Evolutionary conservation across 495 filamentous ascomycete species (phyloP).

Genomic region (Astrocystis sublimbata): DNA sequence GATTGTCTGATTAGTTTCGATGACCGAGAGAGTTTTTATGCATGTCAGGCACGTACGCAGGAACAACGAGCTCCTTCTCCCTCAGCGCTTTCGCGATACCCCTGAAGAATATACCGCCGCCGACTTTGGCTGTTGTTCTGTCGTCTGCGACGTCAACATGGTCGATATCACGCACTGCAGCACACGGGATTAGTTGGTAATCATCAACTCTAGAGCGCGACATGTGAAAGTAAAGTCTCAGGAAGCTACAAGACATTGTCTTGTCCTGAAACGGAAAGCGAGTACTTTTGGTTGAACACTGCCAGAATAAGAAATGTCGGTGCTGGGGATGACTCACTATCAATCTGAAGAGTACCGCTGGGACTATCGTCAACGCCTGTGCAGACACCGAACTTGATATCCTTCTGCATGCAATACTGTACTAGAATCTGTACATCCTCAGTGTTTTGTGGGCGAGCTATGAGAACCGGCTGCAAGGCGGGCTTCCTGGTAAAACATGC

Average conservation of each 20-base stretch:
- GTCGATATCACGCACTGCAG: constrained; percentile 37
- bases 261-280: background rate
- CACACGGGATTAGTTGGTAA: background rate
- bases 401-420: constrained; percentile 19
- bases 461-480: constrained; percentile 2
- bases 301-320: background rate
- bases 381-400: constrained; percentile 37
- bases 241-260: background rate
- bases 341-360: constrained; percentile 38
- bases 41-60: constrained; percentile 7
- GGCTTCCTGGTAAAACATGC: background rate
- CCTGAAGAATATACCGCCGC: constrained; percentile 37
- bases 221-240: background rate
- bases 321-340: constrained; percentile 12
- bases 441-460: constrained; percentile 38
- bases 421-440: constrained; percentile 38
- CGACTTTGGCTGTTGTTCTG: constrained; percentile 34
- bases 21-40: background rate
- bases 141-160: constrained; percentile 30
- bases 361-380: constrained; percentile 42
- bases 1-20: background rate
- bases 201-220: background rate
- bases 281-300: background rate
- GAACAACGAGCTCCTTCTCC: constrained; percentile 33
- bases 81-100: constrained; percentile 32